Base-by-base conservation (phyloP, 257 asterid genomes). In the Nicotiana noctiflora region DNA sequence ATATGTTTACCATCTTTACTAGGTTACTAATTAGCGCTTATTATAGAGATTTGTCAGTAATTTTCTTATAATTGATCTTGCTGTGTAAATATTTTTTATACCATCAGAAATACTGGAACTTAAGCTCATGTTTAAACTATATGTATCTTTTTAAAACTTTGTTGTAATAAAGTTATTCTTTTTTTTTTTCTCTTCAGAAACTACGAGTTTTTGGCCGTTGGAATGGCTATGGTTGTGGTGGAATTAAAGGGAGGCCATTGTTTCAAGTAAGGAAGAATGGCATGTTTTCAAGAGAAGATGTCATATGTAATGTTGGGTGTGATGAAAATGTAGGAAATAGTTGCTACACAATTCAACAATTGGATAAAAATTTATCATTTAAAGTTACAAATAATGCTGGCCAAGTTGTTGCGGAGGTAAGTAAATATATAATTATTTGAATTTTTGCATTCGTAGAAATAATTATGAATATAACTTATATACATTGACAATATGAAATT, bases 401-500 rank as follows among this genome's bases (percentile, higher is more conserved):
- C 75, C 90, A 85, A 23, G 74, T 87, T 82, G 82, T 92, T 13
- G 98, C 97, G 0, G 92, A 94, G 97, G 98, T 93, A 15, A 65
- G 81, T 76, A 13, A 1, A 13, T 52, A 12, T 51, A n/a, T n/a
- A n/a, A n/a, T n/a, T n/a, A n/a, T n/a, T n/a, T n/a, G n/a, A n/a
- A n/a, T n/a, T n/a, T n/a, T 51, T 1, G 3, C 23, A 32, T 11
- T 31, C 23, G 29, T 6, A 53, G 61, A 11, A 37, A 37, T 37
- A 6, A 37, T n/a, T 37, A 7, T 6, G 10, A 37, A 37, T 40
- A 40, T 40, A 40, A 8, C 40, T 40, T 40, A 40, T 40, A 40
- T 8, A 40, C 2, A 40, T 40, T 40, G 46, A 40, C 2, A 1
- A 2, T 1, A 8, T 37, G 6, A 37, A 37, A 1, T 1, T 7